phyloP scores from a whole-genome alignment of 345 rosid genomes.

The Eutrema japonicum region DNA sequence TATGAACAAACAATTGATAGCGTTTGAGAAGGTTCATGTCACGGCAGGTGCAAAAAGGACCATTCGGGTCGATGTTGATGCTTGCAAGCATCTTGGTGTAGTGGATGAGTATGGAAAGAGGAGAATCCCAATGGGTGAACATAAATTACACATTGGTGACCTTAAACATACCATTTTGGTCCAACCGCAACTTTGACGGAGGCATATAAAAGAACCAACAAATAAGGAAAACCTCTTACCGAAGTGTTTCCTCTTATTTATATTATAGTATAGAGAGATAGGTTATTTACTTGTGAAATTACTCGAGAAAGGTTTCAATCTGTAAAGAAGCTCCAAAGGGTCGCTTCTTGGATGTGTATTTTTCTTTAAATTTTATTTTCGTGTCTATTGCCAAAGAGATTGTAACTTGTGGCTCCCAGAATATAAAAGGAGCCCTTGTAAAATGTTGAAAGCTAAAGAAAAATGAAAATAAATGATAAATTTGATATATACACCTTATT shows the following conservation, averaged over 20 bases:
- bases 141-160: conserved; percentile 71
- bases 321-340: conserved; percentile 40
- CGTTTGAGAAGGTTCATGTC: conserved; percentile 71
- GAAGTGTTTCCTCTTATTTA: conserved; percentile 31
- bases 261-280: conserved; percentile 20
- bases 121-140: conserved; percentile 90
- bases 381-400: neutral
- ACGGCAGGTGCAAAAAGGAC: conserved; percentile 56
- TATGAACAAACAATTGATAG: conserved; percentile 60
- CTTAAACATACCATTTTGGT: conserved; percentile 79
- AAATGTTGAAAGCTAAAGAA: conserved; percentile 25
- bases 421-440: conserved; percentile 33
- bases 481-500: conserved; percentile 3
- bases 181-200: conserved; percentile 52
- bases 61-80: conserved; percentile 58
- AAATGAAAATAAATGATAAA: conserved; percentile 19
- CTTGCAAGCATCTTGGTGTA: conserved; percentile 78
- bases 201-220: conserved; percentile 33
- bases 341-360: conserved; percentile 31
- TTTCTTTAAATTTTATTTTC: neutral
- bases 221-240: conserved; percentile 16
- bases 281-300: conserved; percentile 22
- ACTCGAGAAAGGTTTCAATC: conserved; percentile 25
- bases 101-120: conserved; percentile 76
- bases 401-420: conserved; percentile 39